Percentiles rank a stretch among this genome's conserved stretches.
phyloP scores from a whole-genome alignment of 176 grass and related monocot species.

The Tillandsia fasciculata region DNA sequence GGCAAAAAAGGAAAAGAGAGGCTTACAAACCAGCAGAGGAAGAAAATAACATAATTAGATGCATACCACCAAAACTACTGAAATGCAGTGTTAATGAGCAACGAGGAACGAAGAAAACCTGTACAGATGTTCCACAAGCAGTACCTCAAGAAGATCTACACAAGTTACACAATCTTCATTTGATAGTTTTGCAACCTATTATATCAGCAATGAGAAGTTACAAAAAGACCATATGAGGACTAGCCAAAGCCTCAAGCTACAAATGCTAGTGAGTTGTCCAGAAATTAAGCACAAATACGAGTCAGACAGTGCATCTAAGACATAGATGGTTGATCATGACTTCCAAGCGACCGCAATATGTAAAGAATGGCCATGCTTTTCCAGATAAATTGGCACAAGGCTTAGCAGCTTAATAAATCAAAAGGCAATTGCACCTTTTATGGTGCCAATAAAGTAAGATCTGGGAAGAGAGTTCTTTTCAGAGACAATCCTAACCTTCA shows the following conservation, averaged over 20 bases:
- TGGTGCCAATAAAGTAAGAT: too few relatives aligned
- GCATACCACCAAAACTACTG: background rate
- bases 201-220: background rate
- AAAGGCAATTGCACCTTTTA: too few relatives aligned
- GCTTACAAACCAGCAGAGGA: background rate
- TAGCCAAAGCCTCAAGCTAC: background rate
- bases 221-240: background rate
- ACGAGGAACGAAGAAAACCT: conserved; percentile 35
- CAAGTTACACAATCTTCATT: conserved; percentile 75
- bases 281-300: background rate
- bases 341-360: background rate
- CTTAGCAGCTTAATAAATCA: background rate
- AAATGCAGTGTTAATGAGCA: background rate
- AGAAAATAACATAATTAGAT: background rate
- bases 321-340: background rate
- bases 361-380: background rate
- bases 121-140: conserved; percentile 69
- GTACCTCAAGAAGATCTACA: conserved; percentile 65
- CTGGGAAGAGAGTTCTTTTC: too few relatives aligned
- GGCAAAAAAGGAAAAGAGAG: conserved; percentile 15
- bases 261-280: background rate
- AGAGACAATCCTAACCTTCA: too few relatives aligned
- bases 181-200: conserved; percentile 73
- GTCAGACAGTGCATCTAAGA: background rate
- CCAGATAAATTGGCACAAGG: background rate